Evolutionary conservation across 192 early-diverging fungal species (phyloP).

Genomic region (Diversispora epigaea): DNA sequence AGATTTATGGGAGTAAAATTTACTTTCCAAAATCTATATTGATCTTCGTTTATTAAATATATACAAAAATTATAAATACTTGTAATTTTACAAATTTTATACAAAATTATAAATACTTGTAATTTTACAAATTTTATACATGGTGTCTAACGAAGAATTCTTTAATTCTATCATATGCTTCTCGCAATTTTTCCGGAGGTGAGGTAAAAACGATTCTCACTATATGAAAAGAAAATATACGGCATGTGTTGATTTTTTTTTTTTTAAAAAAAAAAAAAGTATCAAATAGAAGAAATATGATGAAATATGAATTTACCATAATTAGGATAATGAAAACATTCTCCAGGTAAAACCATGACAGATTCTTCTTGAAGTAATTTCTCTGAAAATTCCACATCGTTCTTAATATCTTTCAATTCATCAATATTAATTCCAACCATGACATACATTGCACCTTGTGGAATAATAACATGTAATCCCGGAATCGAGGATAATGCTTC

Average conservation of each 20-base stretch:
- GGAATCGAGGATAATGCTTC: slow-evolving; percentile 62
- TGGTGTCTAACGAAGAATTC: slow-evolving; percentile 77
- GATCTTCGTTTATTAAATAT: too few relatives aligned
- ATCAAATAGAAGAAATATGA: background rate
- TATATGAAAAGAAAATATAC: slow-evolving; percentile 35
- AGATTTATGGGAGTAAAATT: too few relatives aligned
- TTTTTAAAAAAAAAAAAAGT: background rate
- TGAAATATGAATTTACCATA: background rate
- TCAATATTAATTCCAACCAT: slow-evolving; percentile 76
- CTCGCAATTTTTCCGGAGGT: slow-evolving; percentile 67
- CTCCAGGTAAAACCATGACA: slow-evolving; percentile 81
- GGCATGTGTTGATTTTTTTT: background rate
- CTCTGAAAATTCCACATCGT: slow-evolving; percentile 81
- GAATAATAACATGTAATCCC: slow-evolving; percentile 73
- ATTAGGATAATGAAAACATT: slow-evolving; percentile 80
- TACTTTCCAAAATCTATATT: too few relatives aligned
- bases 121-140: slow-evolving; percentile 34
- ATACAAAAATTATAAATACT: background rate
- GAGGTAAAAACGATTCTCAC: slow-evolving; percentile 82
- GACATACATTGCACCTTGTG: slow-evolving; percentile 93
- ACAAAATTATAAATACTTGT: slow-evolving; percentile 21
- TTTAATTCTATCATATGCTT: slow-evolving; percentile 73
- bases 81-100: slow-evolving; percentile 24
- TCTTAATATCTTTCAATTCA: slow-evolving; percentile 68
- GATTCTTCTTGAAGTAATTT: slow-evolving; percentile 81